Evolutionary conservation across 2,329 filamentous ascomycete species (phyloP).

Genomic region (Lecanoromycetidae sp.): DNA sequence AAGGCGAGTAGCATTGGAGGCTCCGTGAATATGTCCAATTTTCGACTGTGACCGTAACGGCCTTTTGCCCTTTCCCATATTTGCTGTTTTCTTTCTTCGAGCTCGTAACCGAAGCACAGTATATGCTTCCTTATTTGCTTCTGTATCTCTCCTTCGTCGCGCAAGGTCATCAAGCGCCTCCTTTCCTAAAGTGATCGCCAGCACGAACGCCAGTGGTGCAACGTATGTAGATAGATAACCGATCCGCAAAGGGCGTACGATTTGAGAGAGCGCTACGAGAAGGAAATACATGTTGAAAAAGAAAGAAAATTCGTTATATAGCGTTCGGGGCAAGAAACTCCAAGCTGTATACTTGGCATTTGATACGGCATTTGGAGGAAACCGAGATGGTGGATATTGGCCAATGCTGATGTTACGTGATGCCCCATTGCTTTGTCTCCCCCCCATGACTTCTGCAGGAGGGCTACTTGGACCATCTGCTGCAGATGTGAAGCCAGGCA

Average conservation of each 20-base stretch:
- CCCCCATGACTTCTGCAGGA: slow-evolving; percentile 25
- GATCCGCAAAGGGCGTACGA: slow-evolving; percentile 77
- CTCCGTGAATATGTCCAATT: not conserved
- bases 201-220: slow-evolving; percentile 80
- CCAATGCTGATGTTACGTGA: slow-evolving; percentile 68
- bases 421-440: slow-evolving; percentile 24
- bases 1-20: slow-evolving; percentile 34
- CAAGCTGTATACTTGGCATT: slow-evolving; percentile 96
- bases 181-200: slow-evolving; percentile 85
- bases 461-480: not conserved
- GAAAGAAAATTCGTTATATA: slow-evolving; percentile 99
- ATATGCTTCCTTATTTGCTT: slow-evolving; percentile 88
- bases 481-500: slow-evolving; percentile 57
- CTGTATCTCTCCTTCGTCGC: slow-evolving; percentile 71
- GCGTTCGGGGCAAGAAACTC: slow-evolving; percentile 83
- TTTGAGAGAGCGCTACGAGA: slow-evolving; percentile 84
- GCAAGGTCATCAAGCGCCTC: slow-evolving; percentile 91
- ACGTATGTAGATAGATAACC: slow-evolving; percentile 93
- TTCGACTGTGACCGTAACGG: not conserved
- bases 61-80: slow-evolving; percentile 5
- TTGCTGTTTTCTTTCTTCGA: slow-evolving; percentile 11
- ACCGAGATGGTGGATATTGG: slow-evolving; percentile 58
- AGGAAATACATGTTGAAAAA: slow-evolving; percentile 99
- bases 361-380: slow-evolving; percentile 81
- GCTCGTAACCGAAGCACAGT: slow-evolving; percentile 58